Conservation (phyloP, 129 eudicot species). For the Cynara cardunculus region DNA sequence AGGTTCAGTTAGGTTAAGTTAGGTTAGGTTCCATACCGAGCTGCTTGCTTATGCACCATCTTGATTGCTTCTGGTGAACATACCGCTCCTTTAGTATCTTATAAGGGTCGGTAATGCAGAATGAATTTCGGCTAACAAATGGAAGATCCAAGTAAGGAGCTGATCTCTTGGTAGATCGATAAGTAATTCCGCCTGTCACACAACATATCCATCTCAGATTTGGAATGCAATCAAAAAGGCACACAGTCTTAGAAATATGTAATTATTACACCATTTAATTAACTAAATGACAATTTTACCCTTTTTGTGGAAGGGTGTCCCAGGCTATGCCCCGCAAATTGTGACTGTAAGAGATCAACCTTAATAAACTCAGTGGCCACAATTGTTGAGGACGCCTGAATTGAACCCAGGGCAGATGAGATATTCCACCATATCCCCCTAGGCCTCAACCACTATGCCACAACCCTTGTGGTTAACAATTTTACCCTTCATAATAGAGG, state of each 20-base stretch:
- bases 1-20: conserved; percentile 9
- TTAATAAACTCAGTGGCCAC: too few relatives aligned
- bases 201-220: not conserved
- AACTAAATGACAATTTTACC: not conserved
- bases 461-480: too few relatives aligned
- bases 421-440: too few relatives aligned
- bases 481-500: not conserved
- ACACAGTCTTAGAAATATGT: not conserved
- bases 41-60: conserved; percentile 28
- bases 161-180: conserved; percentile 89
- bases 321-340: too few relatives aligned
- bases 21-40: conserved; percentile 21
- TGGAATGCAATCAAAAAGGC: not conserved
- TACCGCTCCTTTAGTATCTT: conserved; percentile 44
- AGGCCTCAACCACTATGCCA: too few relatives aligned
- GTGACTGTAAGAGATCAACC: too few relatives aligned
- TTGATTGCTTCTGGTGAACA: conserved; percentile 13
- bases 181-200: conserved; percentile 76
- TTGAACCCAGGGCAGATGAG: too few relatives aligned
- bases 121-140: conserved; percentile 78
- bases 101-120: conserved; percentile 77
- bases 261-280: not conserved
- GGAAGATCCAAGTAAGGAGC: conserved; percentile 92
- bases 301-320: too few relatives aligned
- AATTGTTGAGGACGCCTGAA: too few relatives aligned